phyloP scores from a whole-genome alignment of 192 early-diverging fungal genomes.

The Mortierella hygrophila region DNA sequence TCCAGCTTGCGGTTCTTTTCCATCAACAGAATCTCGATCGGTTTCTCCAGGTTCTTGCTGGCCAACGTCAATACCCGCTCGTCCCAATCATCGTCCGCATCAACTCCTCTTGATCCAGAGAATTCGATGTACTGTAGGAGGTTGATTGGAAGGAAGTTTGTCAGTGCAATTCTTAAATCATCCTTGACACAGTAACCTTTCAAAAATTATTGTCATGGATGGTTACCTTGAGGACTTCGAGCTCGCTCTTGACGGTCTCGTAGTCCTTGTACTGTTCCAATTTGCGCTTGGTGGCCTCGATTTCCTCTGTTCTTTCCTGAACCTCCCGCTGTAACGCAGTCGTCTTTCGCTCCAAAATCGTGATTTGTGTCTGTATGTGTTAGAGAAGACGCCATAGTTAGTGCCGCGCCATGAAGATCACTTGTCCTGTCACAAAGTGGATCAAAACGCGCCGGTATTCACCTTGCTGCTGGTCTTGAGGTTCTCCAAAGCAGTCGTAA shows the following conservation, averaged over 20 bases:
- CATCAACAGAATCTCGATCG: slow-evolving; percentile 84
- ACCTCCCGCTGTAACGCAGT: slow-evolving; percentile 36
- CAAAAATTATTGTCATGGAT: background rate
- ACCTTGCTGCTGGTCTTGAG: slow-evolving; percentile 41
- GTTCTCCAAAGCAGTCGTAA: slow-evolving; percentile 32
- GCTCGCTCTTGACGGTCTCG: slow-evolving; percentile 86
- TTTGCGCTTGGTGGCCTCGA: slow-evolving; percentile 63
- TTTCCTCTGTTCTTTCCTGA: slow-evolving; percentile 70
- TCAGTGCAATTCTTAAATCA: background rate
- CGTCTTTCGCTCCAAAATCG: slow-evolving; percentile 45
- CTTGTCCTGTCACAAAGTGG: background rate
- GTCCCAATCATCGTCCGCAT: slow-evolving; percentile 56
- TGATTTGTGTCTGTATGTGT: slow-evolving; percentile 41
- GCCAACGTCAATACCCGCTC: slow-evolving; percentile 56
- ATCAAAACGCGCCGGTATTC: background rate
- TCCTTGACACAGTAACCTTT: too few species aligned
- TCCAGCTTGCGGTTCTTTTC: slow-evolving; percentile 88
- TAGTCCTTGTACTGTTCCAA: slow-evolving; percentile 83
- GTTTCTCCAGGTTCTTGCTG: slow-evolving; percentile 60
- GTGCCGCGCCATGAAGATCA: background rate
- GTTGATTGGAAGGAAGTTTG: slow-evolving; percentile 6
- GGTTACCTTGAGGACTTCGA: slow-evolving; percentile 83
- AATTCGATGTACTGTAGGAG: slow-evolving; percentile 74
- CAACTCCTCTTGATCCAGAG: slow-evolving; percentile 65
- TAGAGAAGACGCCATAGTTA: background rate